Percentiles rank a stretch among this genome's conserved stretches.
Evolutionary conservation across 768 basidiomycete genomes (phyloP).

Genomic region (Leccinum disarticulatum): DNA sequence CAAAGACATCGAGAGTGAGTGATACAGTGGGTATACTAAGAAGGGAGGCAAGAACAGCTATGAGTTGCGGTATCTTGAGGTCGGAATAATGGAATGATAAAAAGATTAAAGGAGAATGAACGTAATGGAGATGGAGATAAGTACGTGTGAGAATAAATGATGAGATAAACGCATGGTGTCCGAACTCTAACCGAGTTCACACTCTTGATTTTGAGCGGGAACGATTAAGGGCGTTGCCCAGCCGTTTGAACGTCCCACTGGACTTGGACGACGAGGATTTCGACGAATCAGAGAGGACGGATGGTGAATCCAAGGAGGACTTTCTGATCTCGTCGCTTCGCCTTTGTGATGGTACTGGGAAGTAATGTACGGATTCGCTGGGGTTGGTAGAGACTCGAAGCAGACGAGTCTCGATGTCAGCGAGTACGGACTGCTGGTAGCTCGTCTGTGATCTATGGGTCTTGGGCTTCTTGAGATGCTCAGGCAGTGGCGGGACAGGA

Average conservation of each 20-base stretch:
- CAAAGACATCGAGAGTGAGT: background rate
- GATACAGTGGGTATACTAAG: slow-evolving; percentile 19
- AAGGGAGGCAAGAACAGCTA: background rate
- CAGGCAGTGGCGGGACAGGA: slow-evolving; percentile 28
- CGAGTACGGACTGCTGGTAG: slow-evolving; percentile 32
- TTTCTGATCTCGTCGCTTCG: slow-evolving; percentile 29
- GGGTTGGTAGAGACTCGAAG: slow-evolving; percentile 29
- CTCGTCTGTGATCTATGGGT: slow-evolving; percentile 20
- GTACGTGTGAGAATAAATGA: slow-evolving; percentile 6
- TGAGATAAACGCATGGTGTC: background rate
- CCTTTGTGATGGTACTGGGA: slow-evolving; percentile 34
- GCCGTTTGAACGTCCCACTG: slow-evolving; percentile 17
- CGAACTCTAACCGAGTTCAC: slow-evolving; percentile 6
- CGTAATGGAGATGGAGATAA: slow-evolving; percentile 6
- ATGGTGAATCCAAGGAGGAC: slow-evolving; percentile 30
- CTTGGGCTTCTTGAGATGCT: slow-evolving; percentile 22
- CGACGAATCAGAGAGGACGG: slow-evolving; percentile 24
- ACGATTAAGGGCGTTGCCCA: slow-evolving; percentile 21
- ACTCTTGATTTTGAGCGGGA: slow-evolving; percentile 23
- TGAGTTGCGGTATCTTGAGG: slow-evolving; percentile 1
- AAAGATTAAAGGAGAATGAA: slow-evolving; percentile 11
- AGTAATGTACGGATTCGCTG: slow-evolving; percentile 34
- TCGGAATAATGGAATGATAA: slow-evolving; percentile 20
- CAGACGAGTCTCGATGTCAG: slow-evolving; percentile 31
- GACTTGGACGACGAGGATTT: slow-evolving; percentile 25